Base-by-base conservation (phyloP, 2,329 filamentous ascomycete species). In the Acrocalymma vagum region DNA sequence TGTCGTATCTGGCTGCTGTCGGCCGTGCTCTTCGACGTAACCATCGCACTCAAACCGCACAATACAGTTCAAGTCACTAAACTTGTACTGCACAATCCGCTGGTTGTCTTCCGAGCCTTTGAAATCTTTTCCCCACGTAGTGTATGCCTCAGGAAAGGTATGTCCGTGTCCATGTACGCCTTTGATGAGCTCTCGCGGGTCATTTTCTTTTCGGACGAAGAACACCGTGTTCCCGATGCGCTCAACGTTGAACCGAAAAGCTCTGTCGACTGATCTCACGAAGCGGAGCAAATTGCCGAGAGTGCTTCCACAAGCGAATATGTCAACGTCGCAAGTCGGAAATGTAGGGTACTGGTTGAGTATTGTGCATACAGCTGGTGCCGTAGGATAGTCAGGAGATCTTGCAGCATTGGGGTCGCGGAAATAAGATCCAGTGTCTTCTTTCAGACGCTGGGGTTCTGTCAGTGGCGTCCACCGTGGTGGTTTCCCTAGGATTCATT, bases 101-200 rank as follows among this genome's bases (percentile, higher is more conserved):
- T 89, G 84, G 45, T 89, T 83, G 0, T 81, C 82, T 2, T 66
- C 68, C 0, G 84, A 88, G 0, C 74, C 72, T 29, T 72, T 74
- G 0, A 83, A 78, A 1, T 74, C 74, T 0, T 53, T 9, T 8
- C 80, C 78, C 84, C 85, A 88, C 0, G 74, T 81, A 0, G 86
- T 89, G 55, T 87, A 84, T 1, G 74, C 73, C 31, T 87, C 82
- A 0, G 82, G 83, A 49, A 90, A 89, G 0, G 81, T 77, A 51
- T 88, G 84, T 0, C 85, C 85, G 51, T 76, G 87, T 0, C 86
- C 86, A 11, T 53, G 53, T 0, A 88, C 67, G n/a, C 73, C 73
- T 0, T 67, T 51, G 5, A 88, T 82, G 0, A 73, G 58, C 50
- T 86, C 81, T 0, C 63, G 78, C 0, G 84, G 82, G 0, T 79